These are phyloP conservation scores for Neonectria faginata DNA, from an alignment of 2,329 filamentous ascomycete species.

Conservation along the genomic window DNA sequence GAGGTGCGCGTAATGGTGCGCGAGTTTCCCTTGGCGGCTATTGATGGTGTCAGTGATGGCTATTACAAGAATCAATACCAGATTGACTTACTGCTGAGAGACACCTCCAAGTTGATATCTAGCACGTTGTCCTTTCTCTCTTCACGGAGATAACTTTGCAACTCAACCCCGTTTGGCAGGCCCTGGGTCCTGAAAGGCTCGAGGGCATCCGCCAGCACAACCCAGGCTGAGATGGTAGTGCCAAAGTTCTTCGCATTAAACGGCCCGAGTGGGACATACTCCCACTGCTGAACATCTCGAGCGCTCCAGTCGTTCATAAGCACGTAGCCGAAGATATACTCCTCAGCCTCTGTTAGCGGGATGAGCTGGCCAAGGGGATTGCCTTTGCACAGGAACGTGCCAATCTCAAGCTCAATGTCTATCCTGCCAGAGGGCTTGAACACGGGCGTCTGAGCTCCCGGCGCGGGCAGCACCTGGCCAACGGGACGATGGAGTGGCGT, in stretches of 20 bases:
- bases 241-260: conserved; percentile 72
- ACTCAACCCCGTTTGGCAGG: conserved; percentile 48
- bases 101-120: conserved; percentile 53
- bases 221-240: conserved; percentile 71
- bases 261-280: conserved; percentile 72
- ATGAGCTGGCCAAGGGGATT: conserved; percentile 76
- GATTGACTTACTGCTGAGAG: conserved; percentile 51
- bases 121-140: conserved; percentile 53
- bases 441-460: conserved; percentile 62
- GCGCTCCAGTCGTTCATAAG: conserved; percentile 74
- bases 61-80: accelerated
- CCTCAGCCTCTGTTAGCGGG: conserved; percentile 71
- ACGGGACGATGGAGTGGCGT: conserved; percentile 78
- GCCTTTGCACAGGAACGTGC: conserved; percentile 75
- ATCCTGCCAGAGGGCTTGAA: conserved; percentile 70
- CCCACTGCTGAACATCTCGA: conserved; percentile 70
- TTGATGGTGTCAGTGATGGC: neutral
- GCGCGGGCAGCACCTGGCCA: conserved; percentile 73
- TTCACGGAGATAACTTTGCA: conserved; percentile 66
- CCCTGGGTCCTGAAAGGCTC: conserved; percentile 42
- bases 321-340: conserved; percentile 77
- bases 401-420: conserved; percentile 83
- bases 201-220: conserved; percentile 70
- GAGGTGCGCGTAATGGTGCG: conserved; percentile 43
- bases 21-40: conserved; percentile 49